phyloP scores from a whole-genome alignment of 179 eudicot species.

The Vitellaria paradoxa region DNA sequence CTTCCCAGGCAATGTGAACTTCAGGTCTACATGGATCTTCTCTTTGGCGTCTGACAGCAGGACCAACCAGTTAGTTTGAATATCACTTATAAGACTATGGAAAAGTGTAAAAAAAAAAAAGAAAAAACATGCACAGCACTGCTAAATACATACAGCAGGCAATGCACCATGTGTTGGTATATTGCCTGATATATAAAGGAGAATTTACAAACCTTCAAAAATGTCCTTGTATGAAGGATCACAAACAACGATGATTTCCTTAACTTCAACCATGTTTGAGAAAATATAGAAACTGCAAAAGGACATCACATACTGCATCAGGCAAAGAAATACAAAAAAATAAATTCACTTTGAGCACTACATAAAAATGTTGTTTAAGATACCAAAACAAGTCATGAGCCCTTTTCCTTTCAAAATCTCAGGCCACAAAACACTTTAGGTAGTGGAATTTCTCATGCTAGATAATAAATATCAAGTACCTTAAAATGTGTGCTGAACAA shows the following conservation, averaged over 20 bases:
- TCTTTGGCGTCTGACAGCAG: constrained; percentile 52
- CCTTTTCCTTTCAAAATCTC: too few species aligned
- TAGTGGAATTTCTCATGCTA: background rate
- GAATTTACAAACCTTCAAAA: constrained; percentile 73
- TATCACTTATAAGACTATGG: background rate
- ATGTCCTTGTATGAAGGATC: constrained; percentile 93
- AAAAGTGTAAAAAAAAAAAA: background rate
- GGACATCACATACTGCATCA: background rate
- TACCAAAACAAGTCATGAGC: too few species aligned
- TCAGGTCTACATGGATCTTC: constrained; percentile 63
- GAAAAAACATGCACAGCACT: background rate
- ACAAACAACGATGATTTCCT: constrained; percentile 95
- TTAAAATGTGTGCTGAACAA: background rate
- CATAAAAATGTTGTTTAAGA: background rate
- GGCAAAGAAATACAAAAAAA: background rate
- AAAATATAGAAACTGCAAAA: constrained; percentile 81
- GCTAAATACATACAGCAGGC: background rate
- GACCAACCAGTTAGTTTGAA: constrained; percentile 12
- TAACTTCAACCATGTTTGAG: constrained; percentile 80
- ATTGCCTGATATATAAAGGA: background rate
- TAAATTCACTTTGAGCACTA: background rate
- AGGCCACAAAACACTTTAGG: background rate
- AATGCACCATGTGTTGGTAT: background rate
- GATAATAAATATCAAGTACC: background rate
- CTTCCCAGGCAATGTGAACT: constrained; percentile 91